Evolutionary conservation across 1,284 basidiomycete species (phyloP), one percentile per base, ranked within the genome.

Genomic region (Apiotrichum gamsii): DNA sequence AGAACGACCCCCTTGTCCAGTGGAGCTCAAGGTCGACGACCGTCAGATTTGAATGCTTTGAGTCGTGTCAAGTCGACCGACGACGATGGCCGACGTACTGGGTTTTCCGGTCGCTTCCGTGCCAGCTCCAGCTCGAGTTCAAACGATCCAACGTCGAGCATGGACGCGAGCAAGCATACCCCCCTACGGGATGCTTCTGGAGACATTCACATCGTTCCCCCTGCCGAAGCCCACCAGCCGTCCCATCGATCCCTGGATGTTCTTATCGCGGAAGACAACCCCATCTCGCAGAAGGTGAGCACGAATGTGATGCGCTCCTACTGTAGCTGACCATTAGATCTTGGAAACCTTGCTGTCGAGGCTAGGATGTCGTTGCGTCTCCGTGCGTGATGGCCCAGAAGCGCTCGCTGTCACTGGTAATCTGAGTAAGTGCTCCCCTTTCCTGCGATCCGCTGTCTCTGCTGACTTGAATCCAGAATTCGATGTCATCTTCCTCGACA

Each of bases 381-480:
- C 93, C 6, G 94, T 96, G 18, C 82, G 88, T 43, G 91, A 98
- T 72, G 95, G 94, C 13, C 90, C 91, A 5, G 91, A 95, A 67
- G 94, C 94, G 19, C 85, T 97, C 57, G 90, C 91, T 49, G 93
- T 93, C 10, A 94, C 96, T 83, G 90, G 90, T 40, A 90, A 91
- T 67, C 90, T 93, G 72, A 86, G 88, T 88, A 69, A 77, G 87
- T 81, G 58, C 36, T 18, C n/a, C n/a, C n/a, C n/a, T n/a, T n/a
- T n/a, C n/a, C n/a, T n/a, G n/a, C n/a, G n/a, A 34, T 16, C 15
- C 33, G 11, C 25, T 28, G 25, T 28, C 8, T 28, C 8, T 3
- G 24, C 39, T 45, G 28, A 29, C 31, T 16, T 9, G 25, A n/a
- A n/a, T 29, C 9, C 43, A 72, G 74, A 71, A 3, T 77, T 76